These are phyloP conservation scores for Arabidopsis suecica DNA, from an alignment of 345 rosid species.

Conservation along the genomic window DNA sequence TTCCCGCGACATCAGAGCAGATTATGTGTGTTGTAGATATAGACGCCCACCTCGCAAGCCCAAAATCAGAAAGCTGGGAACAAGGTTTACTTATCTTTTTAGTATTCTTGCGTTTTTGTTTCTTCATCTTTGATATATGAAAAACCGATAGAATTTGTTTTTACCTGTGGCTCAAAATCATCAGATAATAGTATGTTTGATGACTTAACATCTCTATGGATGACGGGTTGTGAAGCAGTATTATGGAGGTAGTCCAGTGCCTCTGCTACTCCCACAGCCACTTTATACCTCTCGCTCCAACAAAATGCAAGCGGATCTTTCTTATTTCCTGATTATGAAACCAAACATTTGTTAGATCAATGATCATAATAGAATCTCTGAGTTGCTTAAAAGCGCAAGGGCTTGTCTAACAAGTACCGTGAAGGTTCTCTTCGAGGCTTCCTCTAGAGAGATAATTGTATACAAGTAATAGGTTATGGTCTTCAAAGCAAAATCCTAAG, in stretches of 20 bases:
- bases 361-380: slow-evolving; percentile 11
- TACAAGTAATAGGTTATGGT: slow-evolving; percentile 69
- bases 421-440: slow-evolving; percentile 94
- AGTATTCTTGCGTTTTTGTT: background rate
- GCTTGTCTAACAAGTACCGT: slow-evolving; percentile 54
- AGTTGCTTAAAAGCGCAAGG: background rate
- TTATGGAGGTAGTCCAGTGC: slow-evolving; percentile 86
- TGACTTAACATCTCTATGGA: slow-evolving; percentile 97
- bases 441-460: slow-evolving; percentile 89
- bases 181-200: slow-evolving; percentile 85
- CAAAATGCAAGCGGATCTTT: slow-evolving; percentile 64
- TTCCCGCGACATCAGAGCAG: slow-evolving; percentile 89
- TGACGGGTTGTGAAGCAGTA: slow-evolving; percentile 61
- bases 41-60: slow-evolving; percentile 82
- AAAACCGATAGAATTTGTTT: background rate
- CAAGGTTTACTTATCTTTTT: background rate
- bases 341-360: slow-evolving; percentile 18
- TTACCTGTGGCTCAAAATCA: slow-evolving; percentile 96
- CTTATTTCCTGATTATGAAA: slow-evolving; percentile 58
- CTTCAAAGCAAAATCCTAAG: slow-evolving; percentile 86
- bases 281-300: slow-evolving; percentile 82
- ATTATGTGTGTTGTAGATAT: slow-evolving; percentile 63
- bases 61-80: slow-evolving; percentile 91
- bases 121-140: background rate
- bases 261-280: slow-evolving; percentile 91